Percentiles rank a stretch among this genome's conserved stretches.
phyloP scores from a whole-genome alignment of 495 filamentous ascomycete species.

The Penicillium mononematosum region DNA sequence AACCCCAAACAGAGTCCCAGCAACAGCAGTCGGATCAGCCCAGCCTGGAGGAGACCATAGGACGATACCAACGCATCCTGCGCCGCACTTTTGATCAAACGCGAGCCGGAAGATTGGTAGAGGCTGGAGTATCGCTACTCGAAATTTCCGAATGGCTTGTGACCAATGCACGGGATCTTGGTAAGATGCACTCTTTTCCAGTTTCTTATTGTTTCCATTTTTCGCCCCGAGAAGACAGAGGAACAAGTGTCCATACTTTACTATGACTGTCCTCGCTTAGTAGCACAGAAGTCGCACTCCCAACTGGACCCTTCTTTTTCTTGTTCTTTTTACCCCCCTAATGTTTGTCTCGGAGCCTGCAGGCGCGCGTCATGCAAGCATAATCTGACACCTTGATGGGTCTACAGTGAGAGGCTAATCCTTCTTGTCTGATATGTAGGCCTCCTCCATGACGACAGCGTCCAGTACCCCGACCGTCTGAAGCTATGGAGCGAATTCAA shows the following conservation, averaged over 20 bases:
- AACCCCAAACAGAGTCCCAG: slow-evolving; percentile 30
- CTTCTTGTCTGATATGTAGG: slow-evolving; percentile 46
- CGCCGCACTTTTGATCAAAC: slow-evolving; percentile 74
- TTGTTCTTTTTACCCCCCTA: slow-evolving; percentile 14
- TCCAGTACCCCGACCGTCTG: slow-evolving; percentile 66
- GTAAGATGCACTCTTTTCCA: slow-evolving; percentile 54
- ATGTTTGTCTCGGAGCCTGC: slow-evolving; percentile 11
- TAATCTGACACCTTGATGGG: slow-evolving; percentile 15
- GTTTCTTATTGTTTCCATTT: neutral
- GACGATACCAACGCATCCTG: slow-evolving; percentile 69
- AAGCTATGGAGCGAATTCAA: slow-evolving; percentile 95
- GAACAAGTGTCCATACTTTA: neutral
- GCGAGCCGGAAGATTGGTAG: slow-evolving; percentile 66
- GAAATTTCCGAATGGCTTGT: slow-evolving; percentile 84
- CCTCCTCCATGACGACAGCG: slow-evolving; percentile 72
- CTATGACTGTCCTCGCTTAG: slow-evolving; percentile 4
- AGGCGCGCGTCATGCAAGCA: slow-evolving; percentile 25
- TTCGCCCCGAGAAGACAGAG: neutral
- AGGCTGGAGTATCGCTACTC: slow-evolving; percentile 71
- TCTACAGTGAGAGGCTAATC: slow-evolving; percentile 27
- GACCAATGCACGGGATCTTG: slow-evolving; percentile 75
- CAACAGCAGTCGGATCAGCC: slow-evolving; percentile 30
- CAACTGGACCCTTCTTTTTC: slow-evolving; percentile 23
- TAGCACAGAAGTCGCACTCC: slow-evolving; percentile 17
- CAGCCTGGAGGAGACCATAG: slow-evolving; percentile 63